phyloP scores from a whole-genome alignment of 352 stramenopile genomes.

The Elongisporangium prolatum region DNA sequence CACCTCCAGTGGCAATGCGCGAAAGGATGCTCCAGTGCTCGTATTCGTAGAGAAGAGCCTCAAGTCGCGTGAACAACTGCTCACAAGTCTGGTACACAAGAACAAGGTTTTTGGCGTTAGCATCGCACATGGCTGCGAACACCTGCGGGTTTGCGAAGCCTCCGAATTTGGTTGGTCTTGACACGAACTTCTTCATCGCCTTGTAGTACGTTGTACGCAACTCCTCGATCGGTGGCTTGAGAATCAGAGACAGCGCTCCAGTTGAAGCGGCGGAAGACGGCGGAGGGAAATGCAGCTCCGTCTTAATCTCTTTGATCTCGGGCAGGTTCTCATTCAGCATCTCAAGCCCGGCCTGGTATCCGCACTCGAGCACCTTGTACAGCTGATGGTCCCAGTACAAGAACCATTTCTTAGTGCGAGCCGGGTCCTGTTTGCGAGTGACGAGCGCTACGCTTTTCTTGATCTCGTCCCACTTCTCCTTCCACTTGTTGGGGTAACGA shows the following conservation, averaged over 20 bases:
- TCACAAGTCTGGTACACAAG: constrained; percentile 91
- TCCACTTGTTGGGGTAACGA: constrained; percentile 81
- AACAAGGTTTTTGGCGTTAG: constrained; percentile 83
- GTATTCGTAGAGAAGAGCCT: constrained; percentile 71
- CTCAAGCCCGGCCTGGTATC: constrained; percentile 92
- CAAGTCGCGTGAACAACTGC: constrained; percentile 82
- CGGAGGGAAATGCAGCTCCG: constrained; percentile 62
- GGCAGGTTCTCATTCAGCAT: constrained; percentile 92
- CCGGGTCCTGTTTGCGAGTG: constrained; percentile 72
- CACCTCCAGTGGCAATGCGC: constrained; percentile 31
- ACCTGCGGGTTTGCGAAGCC: constrained; percentile 87
- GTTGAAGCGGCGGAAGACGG: constrained; percentile 5
- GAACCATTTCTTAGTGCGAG: constrained; percentile 88
- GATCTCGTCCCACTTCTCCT: constrained; percentile 81
- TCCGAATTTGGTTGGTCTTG: constrained; percentile 82
- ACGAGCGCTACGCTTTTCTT: constrained; percentile 63
- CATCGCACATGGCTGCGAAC: constrained; percentile 86
- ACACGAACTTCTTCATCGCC: constrained; percentile 94
- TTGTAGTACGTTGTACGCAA: constrained; percentile 93
- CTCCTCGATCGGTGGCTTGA: constrained; percentile 92
- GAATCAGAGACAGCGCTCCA: constrained; percentile 40
- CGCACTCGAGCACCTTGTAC: constrained; percentile 93
- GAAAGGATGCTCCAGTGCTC: constrained; percentile 76
- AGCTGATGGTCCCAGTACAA: constrained; percentile 94
- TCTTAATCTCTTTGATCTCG: constrained; percentile 86